Evolutionary conservation across 352 stramenopile genomes (phyloP), one percentile per base, ranked within the genome.

Genomic region (Phytopythium mirpurense): DNA sequence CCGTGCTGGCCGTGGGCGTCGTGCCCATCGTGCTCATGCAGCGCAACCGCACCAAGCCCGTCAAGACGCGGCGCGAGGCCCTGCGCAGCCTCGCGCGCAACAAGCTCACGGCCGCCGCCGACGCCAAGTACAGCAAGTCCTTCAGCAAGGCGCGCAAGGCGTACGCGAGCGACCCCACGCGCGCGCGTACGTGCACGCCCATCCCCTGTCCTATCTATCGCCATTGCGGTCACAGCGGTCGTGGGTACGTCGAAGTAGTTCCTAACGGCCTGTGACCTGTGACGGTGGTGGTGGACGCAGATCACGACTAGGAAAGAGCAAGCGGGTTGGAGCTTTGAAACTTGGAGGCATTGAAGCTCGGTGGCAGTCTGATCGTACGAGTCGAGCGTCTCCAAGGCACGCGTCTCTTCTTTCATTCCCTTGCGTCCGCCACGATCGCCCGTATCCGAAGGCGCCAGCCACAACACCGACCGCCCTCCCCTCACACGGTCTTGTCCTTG

Each of bases 41-140:
- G 60, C 76, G 75, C 58, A 83, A 84, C 65, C 76, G 77, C 59
- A 80, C 68, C 47, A 88, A 88, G 57, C 72, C 74, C 11, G 18
- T 82, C 49, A 87, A 86, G 68, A 86, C 84, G 51, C 69, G 74
- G 77, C 76, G 77, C 74, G 77, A 88, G 67, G 75, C 71, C 60
- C 65, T 82, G 52, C 75, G 75, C 79, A 82, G 73, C 69, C 68
- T 85, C 55, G 63, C 76, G 79, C 82, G 72, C 82, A 87, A 78
- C 82, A 87, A 69, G 67, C 73, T 84, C 48, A 87, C 76, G 31
- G 64, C 75, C 49, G 60, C 62, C 12, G 65, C 70, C n/a, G 66
- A 66, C 52, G 74, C 68, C 47, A 66, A 70, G 26, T 83, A 72
- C 60, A 67, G 55, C 46, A 56, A 70, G 57, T 63, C 61, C 23